Evolutionary conservation across 495 filamentous ascomycete species (phyloP), one percentile per base, ranked within the genome.

Genomic region (Rhypophila decipiens): DNA sequence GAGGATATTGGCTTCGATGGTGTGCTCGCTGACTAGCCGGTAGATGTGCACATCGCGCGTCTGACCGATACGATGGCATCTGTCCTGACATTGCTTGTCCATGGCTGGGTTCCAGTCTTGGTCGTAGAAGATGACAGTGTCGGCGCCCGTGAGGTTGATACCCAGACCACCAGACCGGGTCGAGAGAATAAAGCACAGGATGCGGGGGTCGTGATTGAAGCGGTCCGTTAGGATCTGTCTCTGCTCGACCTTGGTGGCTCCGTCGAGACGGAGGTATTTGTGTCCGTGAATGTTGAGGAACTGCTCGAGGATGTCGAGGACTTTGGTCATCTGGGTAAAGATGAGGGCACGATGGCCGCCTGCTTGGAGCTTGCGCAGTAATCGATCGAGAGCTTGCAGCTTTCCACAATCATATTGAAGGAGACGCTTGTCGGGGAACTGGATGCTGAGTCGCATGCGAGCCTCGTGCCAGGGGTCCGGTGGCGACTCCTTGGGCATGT

Each of bases 31-130:
- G 22, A 99, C 91, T 34, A 99, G 85, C 5, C 93, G 87, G 68
- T 96, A 99, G 57, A 99, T 96, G 59, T 97, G 91, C 33, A 99
- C 94, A 59, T 99, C 94, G 22, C 94, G 83, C 0, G 94, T 97
- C 66, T 99, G 94, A 2, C 94, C 94, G 57, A 99, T 99, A 43
- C 94, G 90, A 64, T 99, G 94, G 53, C 87, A 91, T 52, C 94
- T 85, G 61, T 99, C 94, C 67, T 97, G 94, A 61, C 94, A 99
- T 65, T 99, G 94, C 59, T 96, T 96, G 66, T 99, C 94, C 94
- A 99, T 99, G 10, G 94, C 94, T 0, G 94, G 94, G 55, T 99
- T 99, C 94, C 94, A 99, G 67, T 99, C 94, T 36, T 96, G 79
- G 63, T 99, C 94, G 68, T 99, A 99, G 70, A 99, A 99, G 58